Percentiles rank a stretch among this genome's conserved stretches.
Evolutionary conservation across 352 stramenopile genomes (phyloP).

Genomic region (Lagenidium giganteum): DNA sequence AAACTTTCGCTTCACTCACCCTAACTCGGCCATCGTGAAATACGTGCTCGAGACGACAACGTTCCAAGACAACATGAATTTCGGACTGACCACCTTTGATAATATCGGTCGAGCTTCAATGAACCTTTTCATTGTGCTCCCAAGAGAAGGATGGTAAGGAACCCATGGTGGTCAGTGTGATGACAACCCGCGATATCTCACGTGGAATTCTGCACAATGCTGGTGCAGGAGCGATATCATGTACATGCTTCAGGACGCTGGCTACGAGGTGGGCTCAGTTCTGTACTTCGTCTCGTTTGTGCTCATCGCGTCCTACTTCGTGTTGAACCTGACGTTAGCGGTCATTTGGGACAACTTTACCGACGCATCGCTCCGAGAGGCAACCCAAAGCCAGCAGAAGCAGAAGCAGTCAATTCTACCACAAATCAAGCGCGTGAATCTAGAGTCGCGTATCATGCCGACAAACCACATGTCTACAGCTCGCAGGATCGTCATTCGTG

Average conservation of each 20-base stretch:
- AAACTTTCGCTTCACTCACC: constrained; percentile 62
- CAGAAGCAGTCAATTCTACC: no score
- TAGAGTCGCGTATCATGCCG: no score
- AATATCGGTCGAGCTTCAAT: constrained; percentile 80
- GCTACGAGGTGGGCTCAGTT: constrained; percentile 17
- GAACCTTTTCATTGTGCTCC: constrained; percentile 88
- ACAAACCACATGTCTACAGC: no score
- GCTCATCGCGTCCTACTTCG: constrained; percentile 55
- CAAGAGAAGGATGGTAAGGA: constrained; percentile 87
- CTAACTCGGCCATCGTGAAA: constrained; percentile 24
- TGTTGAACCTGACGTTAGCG: constrained; percentile 56
- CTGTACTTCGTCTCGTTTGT: constrained; percentile 64
- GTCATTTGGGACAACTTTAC: constrained; percentile 32
- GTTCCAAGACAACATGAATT: constrained; percentile 81
- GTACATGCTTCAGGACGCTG: constrained; percentile 17
- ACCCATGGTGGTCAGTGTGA: no score
- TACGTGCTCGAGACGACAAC: constrained; percentile 29
- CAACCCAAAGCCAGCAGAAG: no score
- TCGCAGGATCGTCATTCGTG: no score
- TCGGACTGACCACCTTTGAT: constrained; percentile 86
- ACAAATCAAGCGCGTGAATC: no score
- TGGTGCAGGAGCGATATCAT: constrained; percentile 18
- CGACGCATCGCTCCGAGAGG: neutral
- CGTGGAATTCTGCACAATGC: no score
- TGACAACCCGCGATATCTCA: no score